Conservation (phyloP, 108 stramenopile species). For the Pelagomonas calceolata region DNA sequence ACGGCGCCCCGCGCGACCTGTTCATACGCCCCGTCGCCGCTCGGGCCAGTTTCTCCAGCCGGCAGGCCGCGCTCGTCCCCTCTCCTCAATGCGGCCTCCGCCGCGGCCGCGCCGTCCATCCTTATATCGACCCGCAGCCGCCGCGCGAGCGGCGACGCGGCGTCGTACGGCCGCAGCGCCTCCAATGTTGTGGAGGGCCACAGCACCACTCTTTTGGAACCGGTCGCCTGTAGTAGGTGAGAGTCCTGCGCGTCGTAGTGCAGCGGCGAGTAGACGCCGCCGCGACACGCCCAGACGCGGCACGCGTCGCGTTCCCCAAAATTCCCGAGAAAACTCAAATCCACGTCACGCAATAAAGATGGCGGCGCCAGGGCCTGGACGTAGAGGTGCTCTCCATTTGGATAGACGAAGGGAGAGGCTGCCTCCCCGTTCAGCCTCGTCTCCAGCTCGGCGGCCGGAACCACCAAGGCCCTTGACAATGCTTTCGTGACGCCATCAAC, state of each 20-base stretch:
- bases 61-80: no score
- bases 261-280: not conserved
- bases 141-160: not conserved
- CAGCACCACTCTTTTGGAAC: not conserved
- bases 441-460: no score
- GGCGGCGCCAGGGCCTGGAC: not conserved
- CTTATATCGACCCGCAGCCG: not conserved
- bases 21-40: not conserved
- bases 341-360: not conserved
- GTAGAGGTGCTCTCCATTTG: not conserved
- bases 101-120: not conserved
- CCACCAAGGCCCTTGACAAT: no score
- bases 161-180: not conserved
- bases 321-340: not conserved
- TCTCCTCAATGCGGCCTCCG: not conserved
- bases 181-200: not conserved
- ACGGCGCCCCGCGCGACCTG: not conserved
- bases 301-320: no score
- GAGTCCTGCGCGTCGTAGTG: not conserved
- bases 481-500: no score
- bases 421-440: no score
- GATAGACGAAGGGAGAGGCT: no score
- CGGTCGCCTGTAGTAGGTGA: not conserved
- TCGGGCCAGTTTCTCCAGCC: no score
- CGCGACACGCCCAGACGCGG: not conserved